A percentile compares a stretch with the other conserved stretches of the same genome.
phyloP scores from a whole-genome alignment of 1,284 basidiomycete species.

The Gomphus bonarii region DNA sequence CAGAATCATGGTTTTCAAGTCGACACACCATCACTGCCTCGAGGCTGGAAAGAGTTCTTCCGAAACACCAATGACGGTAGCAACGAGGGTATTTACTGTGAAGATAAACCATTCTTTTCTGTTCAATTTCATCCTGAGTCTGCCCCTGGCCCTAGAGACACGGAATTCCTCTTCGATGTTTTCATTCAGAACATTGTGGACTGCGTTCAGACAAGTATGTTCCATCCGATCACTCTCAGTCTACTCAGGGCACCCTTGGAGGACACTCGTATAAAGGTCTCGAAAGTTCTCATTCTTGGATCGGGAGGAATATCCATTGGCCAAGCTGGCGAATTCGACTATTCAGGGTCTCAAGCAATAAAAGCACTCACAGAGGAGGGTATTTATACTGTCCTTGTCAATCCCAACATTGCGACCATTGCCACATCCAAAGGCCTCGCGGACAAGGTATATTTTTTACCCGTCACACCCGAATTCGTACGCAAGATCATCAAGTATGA shows the following conservation, averaged over 20 bases:
- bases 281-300: slow-evolving; percentile 93
- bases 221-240: slow-evolving; percentile 54
- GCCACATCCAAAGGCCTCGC: slow-evolving; percentile 96
- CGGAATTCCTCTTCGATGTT: slow-evolving; percentile 97
- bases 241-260: slow-evolving; percentile 74
- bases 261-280: slow-evolving; percentile 39
- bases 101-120: slow-evolving; percentile 89
- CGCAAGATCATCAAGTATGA: slow-evolving; percentile 97
- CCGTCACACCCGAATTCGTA: slow-evolving; percentile 96
- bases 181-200: slow-evolving; percentile 87
- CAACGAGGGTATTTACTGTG: slow-evolving; percentile 96
- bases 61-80: slow-evolving; percentile 94
- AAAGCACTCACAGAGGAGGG: slow-evolving; percentile 98
- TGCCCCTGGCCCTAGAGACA: slow-evolving; percentile 94
- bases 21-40: slow-evolving; percentile 68
- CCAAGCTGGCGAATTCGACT: slow-evolving; percentile 98
- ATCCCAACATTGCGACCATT: slow-evolving; percentile 98
- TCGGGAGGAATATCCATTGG: slow-evolving; percentile 97
- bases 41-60: slow-evolving; percentile 91
- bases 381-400: slow-evolving; percentile 97
- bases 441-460: slow-evolving; percentile 98
- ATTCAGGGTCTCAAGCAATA: slow-evolving; percentile 98
- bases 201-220: slow-evolving; percentile 42
- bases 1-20: slow-evolving; percentile 99
- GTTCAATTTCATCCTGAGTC: slow-evolving; percentile 99